Evolutionary conservation across 257 asterid species (phyloP).

Genomic region (Solanum sejunctum): DNA sequence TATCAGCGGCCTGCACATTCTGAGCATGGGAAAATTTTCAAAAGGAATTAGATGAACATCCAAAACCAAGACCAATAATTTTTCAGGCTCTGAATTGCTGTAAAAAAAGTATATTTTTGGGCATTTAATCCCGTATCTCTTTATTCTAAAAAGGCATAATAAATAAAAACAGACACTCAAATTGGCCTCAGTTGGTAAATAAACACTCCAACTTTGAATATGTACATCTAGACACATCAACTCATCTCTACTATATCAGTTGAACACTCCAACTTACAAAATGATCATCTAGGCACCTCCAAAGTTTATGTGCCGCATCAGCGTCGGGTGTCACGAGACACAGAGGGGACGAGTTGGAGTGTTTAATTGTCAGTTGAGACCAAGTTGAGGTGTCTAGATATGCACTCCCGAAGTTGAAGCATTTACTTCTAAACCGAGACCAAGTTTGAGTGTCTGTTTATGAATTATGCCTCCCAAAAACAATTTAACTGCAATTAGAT

Average conservation of each 20-base stretch:
- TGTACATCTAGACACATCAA: neutral
- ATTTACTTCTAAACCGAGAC: neutral
- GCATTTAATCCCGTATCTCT: neutral
- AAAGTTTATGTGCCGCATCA: neutral
- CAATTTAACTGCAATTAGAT: neutral
- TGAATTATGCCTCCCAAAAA: neutral
- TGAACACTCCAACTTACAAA: neutral
- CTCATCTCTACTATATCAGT: neutral
- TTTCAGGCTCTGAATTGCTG: neutral
- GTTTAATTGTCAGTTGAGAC: neutral
- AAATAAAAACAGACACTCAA: neutral
- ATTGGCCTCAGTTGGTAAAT: neutral
- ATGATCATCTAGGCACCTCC: neutral
- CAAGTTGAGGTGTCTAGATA: neutral
- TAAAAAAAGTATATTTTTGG: neutral
- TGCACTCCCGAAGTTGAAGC: neutral
- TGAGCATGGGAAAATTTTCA: slow-evolving; percentile 15
- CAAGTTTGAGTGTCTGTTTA: neutral
- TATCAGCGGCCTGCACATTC: slow-evolving; percentile 94
- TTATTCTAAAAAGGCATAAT: neutral
- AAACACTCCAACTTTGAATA: neutral
- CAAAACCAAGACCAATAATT: neutral
- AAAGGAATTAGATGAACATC: neutral
- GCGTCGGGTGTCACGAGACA: neutral
- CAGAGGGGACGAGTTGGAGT: neutral